phyloP scores from a whole-genome alignment of 805 yeast genomes.

The Wickerhamiella allomyrinae region DNA sequence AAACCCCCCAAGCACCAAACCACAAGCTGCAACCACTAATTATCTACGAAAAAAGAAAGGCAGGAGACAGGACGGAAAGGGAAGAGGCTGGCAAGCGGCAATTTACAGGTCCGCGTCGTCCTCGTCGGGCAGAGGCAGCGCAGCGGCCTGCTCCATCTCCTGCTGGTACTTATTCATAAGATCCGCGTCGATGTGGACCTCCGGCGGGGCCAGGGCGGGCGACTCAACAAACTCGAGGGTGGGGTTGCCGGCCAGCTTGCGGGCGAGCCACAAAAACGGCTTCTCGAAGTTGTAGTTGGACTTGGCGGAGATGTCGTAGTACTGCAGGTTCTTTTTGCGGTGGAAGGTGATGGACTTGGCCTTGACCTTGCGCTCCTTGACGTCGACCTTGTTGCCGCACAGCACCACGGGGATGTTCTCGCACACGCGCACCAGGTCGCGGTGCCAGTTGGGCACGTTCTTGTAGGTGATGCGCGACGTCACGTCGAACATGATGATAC shows the following conservation, averaged over 20 bases:
- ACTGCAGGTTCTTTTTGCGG: slow-evolving; percentile 99
- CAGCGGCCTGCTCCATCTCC: slow-evolving; percentile 99
- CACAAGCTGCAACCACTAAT: not conserved
- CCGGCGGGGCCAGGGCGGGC: slow-evolving; percentile 99
- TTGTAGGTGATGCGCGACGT: slow-evolving; percentile 98
- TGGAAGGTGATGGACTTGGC: slow-evolving; percentile 99
- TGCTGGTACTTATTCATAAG: slow-evolving; percentile 97
- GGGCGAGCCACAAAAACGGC: slow-evolving; percentile 99
- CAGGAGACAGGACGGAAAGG: not conserved
- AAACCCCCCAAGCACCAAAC: not conserved
- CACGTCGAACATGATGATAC: slow-evolving; percentile 99
- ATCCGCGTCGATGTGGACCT: slow-evolving; percentile 91
- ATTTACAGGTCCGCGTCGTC: slow-evolving; percentile 95
- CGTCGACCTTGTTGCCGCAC: slow-evolving; percentile 99
- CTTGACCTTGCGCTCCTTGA: slow-evolving; percentile 98
- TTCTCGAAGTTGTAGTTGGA: slow-evolving; percentile 99
- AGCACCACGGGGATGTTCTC: slow-evolving; percentile 98
- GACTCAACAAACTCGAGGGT: slow-evolving; percentile 97
- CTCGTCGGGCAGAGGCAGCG: slow-evolving; percentile 99
- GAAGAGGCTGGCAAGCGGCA: not conserved
- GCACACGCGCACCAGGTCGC: slow-evolving; percentile 98
- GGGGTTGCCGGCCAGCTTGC: slow-evolving; percentile 97
- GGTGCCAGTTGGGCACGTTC: slow-evolving; percentile 99
- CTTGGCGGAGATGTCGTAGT: slow-evolving; percentile 98
- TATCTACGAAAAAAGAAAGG: not conserved